Evolutionary conservation across 106 monocot species (phyloP), one percentile per base, ranked within the genome.

Genomic region (Dioscorea zingiberensis): DNA sequence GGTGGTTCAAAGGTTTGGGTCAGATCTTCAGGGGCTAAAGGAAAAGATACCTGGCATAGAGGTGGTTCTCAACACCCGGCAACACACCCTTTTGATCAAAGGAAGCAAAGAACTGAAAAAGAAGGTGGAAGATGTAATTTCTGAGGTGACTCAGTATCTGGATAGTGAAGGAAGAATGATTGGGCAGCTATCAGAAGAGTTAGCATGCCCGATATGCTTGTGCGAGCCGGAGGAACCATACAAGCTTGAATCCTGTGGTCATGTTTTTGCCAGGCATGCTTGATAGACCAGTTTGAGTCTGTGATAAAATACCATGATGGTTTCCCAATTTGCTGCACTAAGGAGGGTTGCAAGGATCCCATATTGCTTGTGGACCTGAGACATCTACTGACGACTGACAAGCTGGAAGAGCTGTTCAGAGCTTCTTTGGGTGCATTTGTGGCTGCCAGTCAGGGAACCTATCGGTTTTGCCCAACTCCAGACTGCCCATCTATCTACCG

Each of bases 221-320:
- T 93, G 98, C n/a, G 93, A 98, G 72, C 70, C 86, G 49, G 93
- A 93, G 48, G 93, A 89, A 10, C 86, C 93, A 6, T 81, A 86
- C 69, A 70, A 53, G 68, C 84, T 98, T 10, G 93, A 89, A 62
- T 64, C 66, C 16, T 98, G 98, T 28, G 76, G 86, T 3, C 98
- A 98, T 47, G 63, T 44, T 98, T 93, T 55, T 98, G 93, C 71
- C 69, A 72, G 16, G 27, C 57, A 27, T 98, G 98, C 67, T 68
- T 98, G 32, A 63, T 87, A 2, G 86, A 98, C 16, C 93, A 93
- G 71, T 84, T 71, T 8, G 93, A 98, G 32, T 89, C 92, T 10
- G 70, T 81, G 13, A 84, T 86, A 13, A 79, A 74, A 58, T 84
- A 88, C 13, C 78, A 67, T 4, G 98, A 93, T 21, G 80, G 84